Conservation (phyloP, 2,329 filamentous ascomycete species). For the Penicillium sp. region DNA sequence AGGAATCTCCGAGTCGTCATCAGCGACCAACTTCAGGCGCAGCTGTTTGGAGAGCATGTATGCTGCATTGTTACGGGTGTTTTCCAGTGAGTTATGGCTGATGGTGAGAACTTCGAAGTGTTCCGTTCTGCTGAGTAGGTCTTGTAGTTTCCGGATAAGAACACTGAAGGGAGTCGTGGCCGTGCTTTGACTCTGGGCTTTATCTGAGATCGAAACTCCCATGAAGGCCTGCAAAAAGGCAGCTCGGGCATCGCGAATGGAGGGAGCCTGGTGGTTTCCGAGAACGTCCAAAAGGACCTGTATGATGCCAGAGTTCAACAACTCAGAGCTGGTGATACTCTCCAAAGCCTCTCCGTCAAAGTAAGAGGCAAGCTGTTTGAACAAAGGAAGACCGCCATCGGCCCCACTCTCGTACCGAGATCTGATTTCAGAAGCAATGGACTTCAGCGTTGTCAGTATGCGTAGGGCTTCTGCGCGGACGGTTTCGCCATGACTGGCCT, state of each 20-base stretch:
- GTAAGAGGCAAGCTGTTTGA: conserved; percentile 74
- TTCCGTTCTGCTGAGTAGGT: conserved; percentile 92
- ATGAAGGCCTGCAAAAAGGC: conserved; percentile 93
- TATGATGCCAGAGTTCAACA: conserved; percentile 88
- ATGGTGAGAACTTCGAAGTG: conserved; percentile 98
- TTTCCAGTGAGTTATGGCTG: conserved; percentile 87
- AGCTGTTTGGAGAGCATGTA: conserved; percentile 98
- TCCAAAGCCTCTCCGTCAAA: conserved; percentile 88
- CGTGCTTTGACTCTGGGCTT: conserved; percentile 64
- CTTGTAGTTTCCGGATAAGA: conserved; percentile 90
- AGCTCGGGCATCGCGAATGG: conserved; percentile 64
- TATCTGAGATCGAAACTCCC: conserved; percentile 65
- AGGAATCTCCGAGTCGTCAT: conserved; percentile 85
- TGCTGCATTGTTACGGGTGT: conserved; percentile 83
- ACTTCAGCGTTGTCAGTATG: conserved; percentile 73
- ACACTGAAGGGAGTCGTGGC: conserved; percentile 85
- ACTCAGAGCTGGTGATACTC: conserved; percentile 92
- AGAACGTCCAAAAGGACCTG: conserved; percentile 81
- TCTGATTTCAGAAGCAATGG: conserved; percentile 71
- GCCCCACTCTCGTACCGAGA: conserved; percentile 62
- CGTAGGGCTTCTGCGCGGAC: conserved; percentile 78
- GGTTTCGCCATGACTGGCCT: conserved; percentile 70
- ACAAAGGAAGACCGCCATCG: conserved; percentile 64
- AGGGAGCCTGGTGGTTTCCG: conserved; percentile 61
- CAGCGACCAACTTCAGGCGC: conserved; percentile 81